Base-by-base conservation (phyloP, 78 protist species). In the Isochrysis galbana region DNA sequence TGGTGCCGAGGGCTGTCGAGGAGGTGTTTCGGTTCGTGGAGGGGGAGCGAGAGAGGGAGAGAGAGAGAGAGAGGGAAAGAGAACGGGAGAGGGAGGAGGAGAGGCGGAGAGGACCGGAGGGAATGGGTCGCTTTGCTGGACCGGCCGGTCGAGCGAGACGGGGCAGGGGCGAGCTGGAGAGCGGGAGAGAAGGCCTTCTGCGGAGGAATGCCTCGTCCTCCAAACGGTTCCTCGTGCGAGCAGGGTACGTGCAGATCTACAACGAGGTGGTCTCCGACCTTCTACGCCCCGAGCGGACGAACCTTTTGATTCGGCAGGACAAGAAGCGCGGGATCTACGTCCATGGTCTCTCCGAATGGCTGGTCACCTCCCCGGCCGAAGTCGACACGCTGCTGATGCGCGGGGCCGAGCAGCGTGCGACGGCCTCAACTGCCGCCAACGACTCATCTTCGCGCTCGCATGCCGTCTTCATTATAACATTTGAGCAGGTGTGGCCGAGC, bases 1-100 rank as follows among this genome's bases (percentile, higher is more conserved):
- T 97, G 89, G 94, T 97, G 38, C 98, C 98, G 34, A 92, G 97
- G 14, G 88, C 96, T 25, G 93, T 94, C 21, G 96, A 95, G 77
- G 95, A 94, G 34, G 94, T 97, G 25, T 97, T 97, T 78, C 51
- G 39, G 7, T 1, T 26, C 72, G 72, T 23, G 34, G 51, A 19
- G 51, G 29, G 61, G 61, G 29, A 51, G 7, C 7, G 61, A 51
- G 61, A 51, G 61, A 51, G 7, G 61, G 29, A 51, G 61, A 19
- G 29, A 14, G 29, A 14, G 61, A 7, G 61, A 51, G 61, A 51
- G n/a, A n/a, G n/a, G n/a, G n/a, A n/a, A n/a, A n/a, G n/a, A n/a
- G n/a, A n/a, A n/a, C n/a, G n/a, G n/a, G n/a, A n/a, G n/a, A n/a
- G n/a, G n/a, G n/a, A n/a, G n/a, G n/a, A n/a, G n/a, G n/a, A n/a